phyloP scores from a whole-genome alignment of 805 yeast species.

The Candida ficus region DNA sequence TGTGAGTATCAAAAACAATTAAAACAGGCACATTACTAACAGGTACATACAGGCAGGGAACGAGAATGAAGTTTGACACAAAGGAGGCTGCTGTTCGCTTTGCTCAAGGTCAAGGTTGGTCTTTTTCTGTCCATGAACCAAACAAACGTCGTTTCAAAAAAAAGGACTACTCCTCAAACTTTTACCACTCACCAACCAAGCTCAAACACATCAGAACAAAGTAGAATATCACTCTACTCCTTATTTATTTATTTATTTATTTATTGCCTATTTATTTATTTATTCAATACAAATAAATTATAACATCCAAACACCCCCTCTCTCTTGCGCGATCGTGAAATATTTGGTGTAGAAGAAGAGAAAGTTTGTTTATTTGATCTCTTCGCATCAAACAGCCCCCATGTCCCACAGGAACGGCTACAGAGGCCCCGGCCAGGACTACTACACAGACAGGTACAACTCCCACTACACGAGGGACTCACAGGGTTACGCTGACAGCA shows the following conservation, averaged over 20 bases:
- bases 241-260: conserved; percentile 12
- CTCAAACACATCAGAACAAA: conserved; percentile 80
- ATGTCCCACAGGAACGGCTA: conserved; percentile 1
- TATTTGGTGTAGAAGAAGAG: too few relatives aligned
- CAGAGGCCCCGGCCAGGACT: background rate
- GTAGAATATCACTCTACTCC: conserved; percentile 29
- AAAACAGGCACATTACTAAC: too few relatives aligned
- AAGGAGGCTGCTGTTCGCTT: conserved; percentile 74
- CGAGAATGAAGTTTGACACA: conserved; percentile 66
- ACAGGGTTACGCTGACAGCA: too few relatives aligned
- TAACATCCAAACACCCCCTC: background rate
- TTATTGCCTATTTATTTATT: background rate
- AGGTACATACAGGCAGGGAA: conserved; percentile 44
- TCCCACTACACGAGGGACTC: too few relatives aligned
- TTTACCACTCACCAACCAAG: conserved; percentile 61
- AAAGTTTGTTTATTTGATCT: too few relatives aligned
- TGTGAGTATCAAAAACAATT: too few relatives aligned
- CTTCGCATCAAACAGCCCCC: too few relatives aligned
- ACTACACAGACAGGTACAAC: too few relatives aligned
- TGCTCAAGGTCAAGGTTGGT: conserved; percentile 85
- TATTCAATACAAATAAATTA: background rate
- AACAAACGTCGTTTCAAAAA: conserved; percentile 64
- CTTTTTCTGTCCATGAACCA: conserved; percentile 77
- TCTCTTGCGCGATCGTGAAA: too few relatives aligned
- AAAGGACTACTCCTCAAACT: conserved; percentile 73